Conservation (phyloP, 2,329 filamentous ascomycete species). For the Penicillium sp. region DNA sequence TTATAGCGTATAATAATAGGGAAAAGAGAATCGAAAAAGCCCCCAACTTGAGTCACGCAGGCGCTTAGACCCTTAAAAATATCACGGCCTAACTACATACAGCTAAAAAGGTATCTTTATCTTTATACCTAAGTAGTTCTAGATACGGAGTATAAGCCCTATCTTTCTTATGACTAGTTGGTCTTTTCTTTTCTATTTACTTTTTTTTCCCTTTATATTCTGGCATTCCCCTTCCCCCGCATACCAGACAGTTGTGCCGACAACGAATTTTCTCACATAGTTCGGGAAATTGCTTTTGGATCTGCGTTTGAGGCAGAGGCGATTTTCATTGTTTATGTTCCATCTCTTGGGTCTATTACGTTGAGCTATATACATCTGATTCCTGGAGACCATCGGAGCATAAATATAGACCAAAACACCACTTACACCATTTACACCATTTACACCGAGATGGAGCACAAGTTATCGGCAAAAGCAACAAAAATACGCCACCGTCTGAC, state of each 20-base stretch:
- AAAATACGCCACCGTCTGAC: conserved; percentile 23
- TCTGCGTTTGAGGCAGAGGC: background rate
- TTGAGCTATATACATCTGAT: background rate
- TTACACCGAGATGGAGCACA: conserved; percentile 19
- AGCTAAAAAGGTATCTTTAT: too few relatives aligned
- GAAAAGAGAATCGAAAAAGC: too few relatives aligned
- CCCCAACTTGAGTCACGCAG: too few relatives aligned
- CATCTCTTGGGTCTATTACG: background rate
- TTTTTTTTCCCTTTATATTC: background rate
- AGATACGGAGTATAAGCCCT: background rate
- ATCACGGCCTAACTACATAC: background rate
- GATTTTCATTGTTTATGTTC: conserved; percentile 4
- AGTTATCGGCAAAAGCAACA: conserved; percentile 19
- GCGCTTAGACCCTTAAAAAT: background rate
- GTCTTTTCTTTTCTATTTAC: background rate
- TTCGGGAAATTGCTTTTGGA: background rate
- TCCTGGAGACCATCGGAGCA: background rate
- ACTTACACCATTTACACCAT: background rate
- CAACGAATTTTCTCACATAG: conserved; percentile 6
- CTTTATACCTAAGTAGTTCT: too few relatives aligned
- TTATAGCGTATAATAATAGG: too few relatives aligned
- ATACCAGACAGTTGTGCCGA: conserved; percentile 16
- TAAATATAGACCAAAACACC: background rate
- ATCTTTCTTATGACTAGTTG: background rate
- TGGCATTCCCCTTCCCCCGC: conserved; percentile 10